These are phyloP conservation scores for Aspergillus sparsus DNA, from an alignment of 495 filamentous ascomycete genomes.

Conservation along the genomic window DNA sequence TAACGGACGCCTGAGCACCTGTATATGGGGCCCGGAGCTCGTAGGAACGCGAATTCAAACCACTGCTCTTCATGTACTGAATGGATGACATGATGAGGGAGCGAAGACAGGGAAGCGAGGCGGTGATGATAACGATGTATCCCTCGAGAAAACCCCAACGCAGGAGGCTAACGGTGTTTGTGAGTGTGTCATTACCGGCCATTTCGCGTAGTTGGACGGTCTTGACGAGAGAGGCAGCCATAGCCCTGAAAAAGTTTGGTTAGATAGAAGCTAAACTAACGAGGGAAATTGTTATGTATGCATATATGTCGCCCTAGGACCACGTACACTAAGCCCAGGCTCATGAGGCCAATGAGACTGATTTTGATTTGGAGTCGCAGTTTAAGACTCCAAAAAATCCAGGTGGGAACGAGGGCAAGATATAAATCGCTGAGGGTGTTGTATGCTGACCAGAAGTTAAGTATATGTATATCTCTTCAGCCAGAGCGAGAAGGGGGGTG, in stretches of 20 bases:
- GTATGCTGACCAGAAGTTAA: conserved; percentile 38
- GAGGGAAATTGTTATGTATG: neutral
- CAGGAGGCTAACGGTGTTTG: neutral
- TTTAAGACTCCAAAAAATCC: conserved; percentile 48
- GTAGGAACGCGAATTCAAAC: neutral
- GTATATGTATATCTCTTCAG: too few species aligned
- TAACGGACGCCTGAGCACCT: neutral
- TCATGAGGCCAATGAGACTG: conserved; percentile 44
- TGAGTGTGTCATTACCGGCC: neutral
- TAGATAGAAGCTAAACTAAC: neutral
- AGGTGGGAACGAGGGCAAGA: conserved; percentile 50
- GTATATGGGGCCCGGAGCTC: neutral
- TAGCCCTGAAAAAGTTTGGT: conserved; percentile 11
- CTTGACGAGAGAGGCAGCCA: conserved; percentile 5
- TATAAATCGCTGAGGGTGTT: conserved; percentile 50
- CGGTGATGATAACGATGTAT: conserved; percentile 8
- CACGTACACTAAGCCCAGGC: conserved; percentile 47
- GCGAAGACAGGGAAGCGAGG: conserved; percentile 14
- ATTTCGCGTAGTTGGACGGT: conserved; percentile 1
- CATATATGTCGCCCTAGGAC: too few species aligned
- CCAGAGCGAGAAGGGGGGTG: neutral
- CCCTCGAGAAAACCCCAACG: conserved; percentile 9
- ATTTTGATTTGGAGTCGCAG: conserved; percentile 47
- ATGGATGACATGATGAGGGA: conserved; percentile 2
- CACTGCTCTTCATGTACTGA: neutral